Evolutionary conservation across 192 early-diverging fungal genomes (phyloP), one percentile per base, ranked within the genome.

Genomic region (Backusella luteola): DNA sequence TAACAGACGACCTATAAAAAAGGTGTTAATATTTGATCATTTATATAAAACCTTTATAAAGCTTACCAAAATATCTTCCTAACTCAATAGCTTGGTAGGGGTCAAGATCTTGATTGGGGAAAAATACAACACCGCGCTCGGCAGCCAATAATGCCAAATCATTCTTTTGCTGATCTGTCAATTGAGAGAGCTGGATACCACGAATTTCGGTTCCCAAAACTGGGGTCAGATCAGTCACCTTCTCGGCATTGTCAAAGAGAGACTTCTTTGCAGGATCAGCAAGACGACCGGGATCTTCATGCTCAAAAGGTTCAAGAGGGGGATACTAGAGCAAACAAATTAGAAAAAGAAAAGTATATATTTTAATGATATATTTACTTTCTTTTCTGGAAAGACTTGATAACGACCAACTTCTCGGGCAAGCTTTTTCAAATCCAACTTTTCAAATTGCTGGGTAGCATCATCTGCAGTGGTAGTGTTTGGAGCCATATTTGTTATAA

Each of bases 71-170:
- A 38, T 83, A 83, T 42, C 73, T 36, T 12, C 88, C 89, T 5
- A 93, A 74, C 34, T 85, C 87, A 67, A 85, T 63, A 69, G 85
- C 86, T 78, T 89, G 84, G 49, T 91, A 84, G 49, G 81, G 73
- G 32, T 83, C 84, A 26, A 91, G 53, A 66, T 91, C 88, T 80
- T 93, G 92, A 66, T 92, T 83, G 8, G 91, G 81, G 78, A 93
- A 90, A 69, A 90, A 91, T 11, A 92, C 91, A 15, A 93, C 91
- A 26, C 88, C 89, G 38, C 92, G 84, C 70, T 93, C 87, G 19
- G 90, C 80, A 52, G 90, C 86, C 21, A 92, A 77, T 14, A 88
- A 80, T 9, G 89, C 90, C 19, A 93, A 81, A 67, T 91, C 89
- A 36, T 89, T 85, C 49, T 88, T 71, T 63, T 91, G 89, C 73